Evolutionary conservation across 2,329 filamentous ascomycete species (phyloP), one percentile per base, ranked within the genome.

Genomic region (Thelonectria discophora): DNA sequence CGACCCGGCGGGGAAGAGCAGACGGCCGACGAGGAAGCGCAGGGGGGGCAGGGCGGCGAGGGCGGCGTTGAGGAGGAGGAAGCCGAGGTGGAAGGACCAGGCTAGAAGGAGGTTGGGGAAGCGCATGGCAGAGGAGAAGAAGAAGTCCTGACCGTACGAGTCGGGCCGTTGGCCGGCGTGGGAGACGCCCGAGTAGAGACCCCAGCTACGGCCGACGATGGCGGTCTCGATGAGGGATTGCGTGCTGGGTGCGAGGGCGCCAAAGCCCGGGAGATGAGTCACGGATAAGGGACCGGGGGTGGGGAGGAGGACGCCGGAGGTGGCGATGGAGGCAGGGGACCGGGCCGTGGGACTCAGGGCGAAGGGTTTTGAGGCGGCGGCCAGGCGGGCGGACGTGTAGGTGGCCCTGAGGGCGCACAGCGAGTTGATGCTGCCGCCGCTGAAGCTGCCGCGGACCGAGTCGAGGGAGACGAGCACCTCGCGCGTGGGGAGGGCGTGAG

Each of bases 161-260:
- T 57, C 49, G 4, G 37, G 47, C 5, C 47, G 24, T 13, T 57
- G 58, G 5, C 53, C 47, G 20, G 37, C 27, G 18, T 55, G 11
- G 18, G 49, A 42, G 1, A 53, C 47, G 5, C 55, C 55, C 2
- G 51, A 47, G 45, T 55, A 55, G 13, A 64, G n/a, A 5, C 62
- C 58, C 64, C 64, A 70, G 48, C 65, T 69, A 15, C 67, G 64
- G 18, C 65, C 65, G 3, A 69, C 37, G 21, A 69, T 51, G 45
- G 39, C 55, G 8, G 57, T 61, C 34, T 69, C 63, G 18, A 70
- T 63, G 12, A 40, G 18, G 2, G 62, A 55, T 39, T 67, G 65
- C 3, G 64, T 45, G 21, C 61, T 65, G 11, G 42, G 52, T 10
- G 58, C 54, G 5, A 65, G 27, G 17, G 51, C 42, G 2, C 67